Conservation (phyloP, 129 eudicot species). For the Flaveria ramosissima region DNA sequence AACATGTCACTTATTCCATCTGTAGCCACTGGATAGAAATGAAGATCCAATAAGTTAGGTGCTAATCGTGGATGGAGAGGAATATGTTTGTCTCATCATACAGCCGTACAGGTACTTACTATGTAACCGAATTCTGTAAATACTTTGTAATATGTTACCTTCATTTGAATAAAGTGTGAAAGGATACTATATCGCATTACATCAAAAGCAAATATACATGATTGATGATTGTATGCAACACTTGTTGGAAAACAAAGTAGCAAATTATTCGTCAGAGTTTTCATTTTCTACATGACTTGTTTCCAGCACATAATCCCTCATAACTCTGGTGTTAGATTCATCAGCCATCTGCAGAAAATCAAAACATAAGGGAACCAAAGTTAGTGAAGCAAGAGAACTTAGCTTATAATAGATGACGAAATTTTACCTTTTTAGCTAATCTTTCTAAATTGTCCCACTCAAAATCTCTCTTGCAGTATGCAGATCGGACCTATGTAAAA, state of each 20-base stretch:
- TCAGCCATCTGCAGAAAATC: conserved; percentile 61
- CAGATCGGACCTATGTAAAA: conserved; percentile 82
- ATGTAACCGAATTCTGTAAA: conserved; percentile 22
- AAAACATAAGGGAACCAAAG: neutral
- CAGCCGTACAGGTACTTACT: conserved; percentile 19
- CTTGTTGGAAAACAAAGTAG: neutral
- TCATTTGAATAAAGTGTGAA: conserved; percentile 17
- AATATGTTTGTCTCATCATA: conserved; percentile 25
- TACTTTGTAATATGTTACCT: conserved; percentile 17
- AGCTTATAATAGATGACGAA: neutral
- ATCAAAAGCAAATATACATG: conserved; percentile 30
- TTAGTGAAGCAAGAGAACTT: conserved; percentile 16
- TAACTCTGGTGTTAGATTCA: conserved; percentile 66
- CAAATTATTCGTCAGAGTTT: conserved; percentile 25
- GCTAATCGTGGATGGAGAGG: conserved; percentile 27
- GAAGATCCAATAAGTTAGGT: conserved; percentile 35
- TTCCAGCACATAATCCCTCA: conserved; percentile 82
- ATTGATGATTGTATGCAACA: neutral
- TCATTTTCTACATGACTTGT: conserved; percentile 57
- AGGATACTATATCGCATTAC: conserved; percentile 29
- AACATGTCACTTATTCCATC: conserved; percentile 7
- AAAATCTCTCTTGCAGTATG: conserved; percentile 85
- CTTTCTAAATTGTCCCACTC: conserved; percentile 96
- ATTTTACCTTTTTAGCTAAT: conserved; percentile 60
- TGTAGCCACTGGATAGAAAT: conserved; percentile 33